Evolutionary conservation across 176 grass and related monocot genomes (phyloP).

Genomic region (Tillandsia leiboldiana): DNA sequence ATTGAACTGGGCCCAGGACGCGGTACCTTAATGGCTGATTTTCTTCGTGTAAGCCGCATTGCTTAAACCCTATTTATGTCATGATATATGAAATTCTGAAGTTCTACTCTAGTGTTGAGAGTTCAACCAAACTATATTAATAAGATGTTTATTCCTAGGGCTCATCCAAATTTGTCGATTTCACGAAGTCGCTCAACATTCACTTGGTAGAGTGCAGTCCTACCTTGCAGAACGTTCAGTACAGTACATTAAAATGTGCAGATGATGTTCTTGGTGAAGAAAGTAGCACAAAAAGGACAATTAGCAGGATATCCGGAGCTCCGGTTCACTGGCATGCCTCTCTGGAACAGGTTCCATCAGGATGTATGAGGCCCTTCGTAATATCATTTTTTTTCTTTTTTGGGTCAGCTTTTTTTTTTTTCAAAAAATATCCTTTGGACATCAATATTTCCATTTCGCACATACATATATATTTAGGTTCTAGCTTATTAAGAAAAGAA

Average conservation of each 20-base stretch:
- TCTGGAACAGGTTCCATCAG: conserved; percentile 81
- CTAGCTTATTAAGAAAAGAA: neutral
- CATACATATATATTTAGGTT: neutral
- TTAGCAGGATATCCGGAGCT: conserved; percentile 58
- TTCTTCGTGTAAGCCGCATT: conserved; percentile 46
- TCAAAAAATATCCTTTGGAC: neutral
- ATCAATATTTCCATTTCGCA: neutral
- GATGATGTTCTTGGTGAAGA: conserved; percentile 31
- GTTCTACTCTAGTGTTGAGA: neutral
- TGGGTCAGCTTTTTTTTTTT: neutral
- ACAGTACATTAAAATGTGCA: conserved; percentile 64
- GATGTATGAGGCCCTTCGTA: conserved; percentile 58
- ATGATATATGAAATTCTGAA: neutral
- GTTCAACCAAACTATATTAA: no score
- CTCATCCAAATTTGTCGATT: conserved; percentile 64
- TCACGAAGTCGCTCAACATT: conserved; percentile 68
- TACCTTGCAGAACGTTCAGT: conserved; percentile 63
- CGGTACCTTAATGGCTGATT: conserved; percentile 80
- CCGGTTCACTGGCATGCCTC: conserved; percentile 65
- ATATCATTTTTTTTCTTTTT: conserved; percentile 1
- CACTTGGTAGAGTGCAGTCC: conserved; percentile 93
- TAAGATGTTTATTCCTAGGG: conserved; percentile 25
- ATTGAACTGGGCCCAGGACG: conserved; percentile 88
- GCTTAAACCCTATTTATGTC: no score
- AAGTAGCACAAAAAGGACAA: conserved; percentile 35